Conservation (phyloP, 2,329 filamentous ascomycete genomes). For the Xylaria sp. region DNA sequence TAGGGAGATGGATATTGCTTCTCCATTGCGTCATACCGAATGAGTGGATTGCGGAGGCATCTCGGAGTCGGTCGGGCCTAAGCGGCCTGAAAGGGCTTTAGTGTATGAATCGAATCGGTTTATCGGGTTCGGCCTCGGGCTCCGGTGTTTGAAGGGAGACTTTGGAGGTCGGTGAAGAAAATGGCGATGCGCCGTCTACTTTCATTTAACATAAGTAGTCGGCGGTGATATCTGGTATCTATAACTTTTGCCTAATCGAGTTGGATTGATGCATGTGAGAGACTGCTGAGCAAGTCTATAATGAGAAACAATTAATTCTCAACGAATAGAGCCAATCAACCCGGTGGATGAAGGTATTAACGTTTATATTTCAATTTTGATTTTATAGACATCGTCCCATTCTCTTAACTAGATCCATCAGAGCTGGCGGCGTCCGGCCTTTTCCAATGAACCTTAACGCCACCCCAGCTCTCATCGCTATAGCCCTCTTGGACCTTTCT, state of each 20-base stretch:
- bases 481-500: slow-evolving; percentile 73
- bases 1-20: not conserved
- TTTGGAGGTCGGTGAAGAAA: no score
- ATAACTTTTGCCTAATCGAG: not conserved
- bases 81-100: no score
- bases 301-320: not conserved
- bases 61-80: not conserved
- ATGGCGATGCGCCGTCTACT: no score
- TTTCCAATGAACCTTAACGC: slow-evolving; percentile 71
- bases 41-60: not conserved
- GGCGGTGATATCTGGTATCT: not conserved
- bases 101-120: not conserved
- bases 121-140: slow-evolving; percentile 1
- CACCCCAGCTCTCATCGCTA: slow-evolving; percentile 83
- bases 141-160: not conserved
- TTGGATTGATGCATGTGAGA: not conserved
- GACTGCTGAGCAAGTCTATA: not conserved
- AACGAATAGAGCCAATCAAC: not conserved
- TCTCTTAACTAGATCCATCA: slow-evolving; percentile 43
- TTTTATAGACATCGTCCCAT: slow-evolving; percentile 7
- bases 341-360: not conserved
- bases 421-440: slow-evolving; percentile 50
- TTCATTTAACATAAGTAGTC: not conserved
- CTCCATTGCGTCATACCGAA: not conserved
- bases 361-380: not conserved